Evolutionary conservation across 164 flowering plant species (phyloP), one percentile per base, ranked within the genome.

Genomic region (Liquidambar formosana): DNA sequence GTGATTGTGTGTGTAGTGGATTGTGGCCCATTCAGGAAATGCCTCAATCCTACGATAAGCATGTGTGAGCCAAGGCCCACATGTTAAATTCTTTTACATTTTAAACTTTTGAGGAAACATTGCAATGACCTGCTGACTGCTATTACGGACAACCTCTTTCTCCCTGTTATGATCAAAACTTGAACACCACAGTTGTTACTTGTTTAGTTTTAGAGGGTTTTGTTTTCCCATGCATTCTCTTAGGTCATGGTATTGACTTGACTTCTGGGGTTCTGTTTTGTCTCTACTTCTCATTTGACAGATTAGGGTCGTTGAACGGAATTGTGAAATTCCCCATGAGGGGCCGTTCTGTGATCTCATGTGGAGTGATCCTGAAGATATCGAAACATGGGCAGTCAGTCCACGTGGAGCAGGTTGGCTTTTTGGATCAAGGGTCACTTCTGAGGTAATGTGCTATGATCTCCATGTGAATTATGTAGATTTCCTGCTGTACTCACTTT

Each of bases 361-460:
- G 99, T 96, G 99, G 99, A 95, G 99, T 84, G 99, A 95, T 73
- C 99, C 99, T 68, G 99, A 95, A 80, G 97, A 93, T 73, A 95
- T 95, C 76, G 97, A 95, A 81, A 93, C 97, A 70, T 95, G 99
- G 99, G 97, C 97, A 60, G 99, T 95, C 45, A 96, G 99, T 86
- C 99, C 98, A 16, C 90, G 99, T 0, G 99, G 98, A 72, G 99
- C 99, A 61, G 99, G 99, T 61, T 96, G 99, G 99, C 98, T 96
- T 63, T 96, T 96, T 78, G 99, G 99, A 60, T 91, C 99, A 38
- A 85, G 97, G 78, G 99, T 96, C 70, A 93, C 99, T 26, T 74
- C 97, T 66, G 99, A 96, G 96, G 99, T 91, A 79, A 5, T 28
- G 33, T 27, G 13, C 63, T 23, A 3, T 33, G 9, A 58, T 71